Conservation (phyloP, 352 stramenopile species). For the Globisporangium uncinulatum region DNA sequence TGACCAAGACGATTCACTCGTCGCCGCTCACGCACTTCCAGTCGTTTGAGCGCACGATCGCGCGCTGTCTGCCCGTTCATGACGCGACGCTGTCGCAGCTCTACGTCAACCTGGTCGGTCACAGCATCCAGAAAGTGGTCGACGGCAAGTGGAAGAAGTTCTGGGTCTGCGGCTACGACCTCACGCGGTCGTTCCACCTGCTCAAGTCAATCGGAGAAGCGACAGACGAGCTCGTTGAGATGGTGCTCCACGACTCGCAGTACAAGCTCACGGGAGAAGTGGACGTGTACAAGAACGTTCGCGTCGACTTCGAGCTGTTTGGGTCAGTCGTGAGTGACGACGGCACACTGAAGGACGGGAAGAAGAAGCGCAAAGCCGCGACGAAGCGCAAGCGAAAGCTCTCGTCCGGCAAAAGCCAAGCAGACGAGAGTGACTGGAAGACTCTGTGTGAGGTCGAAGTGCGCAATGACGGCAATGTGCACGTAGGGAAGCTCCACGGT, state of each 20-base stretch:
- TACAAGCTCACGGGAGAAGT: conserved; percentile 51
- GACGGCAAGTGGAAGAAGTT: conserved; percentile 82
- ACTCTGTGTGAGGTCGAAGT: conserved; percentile 42
- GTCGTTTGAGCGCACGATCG: conserved; percentile 80
- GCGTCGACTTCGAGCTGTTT: conserved; percentile 46
- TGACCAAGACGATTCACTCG: conserved; percentile 49
- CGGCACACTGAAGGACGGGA: conserved; percentile 12
- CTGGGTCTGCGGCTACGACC: conserved; percentile 63
- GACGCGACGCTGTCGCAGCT: conserved; percentile 46
- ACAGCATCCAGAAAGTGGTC: conserved; percentile 65
- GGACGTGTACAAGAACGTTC: conserved; percentile 40
- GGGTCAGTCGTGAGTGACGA: conserved; percentile 20
- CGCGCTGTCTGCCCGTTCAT: conserved; percentile 47
- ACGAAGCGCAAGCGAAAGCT: conserved; percentile 57
- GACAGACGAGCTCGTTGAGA: conserved; percentile 43
- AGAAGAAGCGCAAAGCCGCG: conserved; percentile 56
- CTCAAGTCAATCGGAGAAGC: conserved; percentile 40
- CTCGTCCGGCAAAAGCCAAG: conserved; percentile 14
- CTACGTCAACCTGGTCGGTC: conserved; percentile 64
- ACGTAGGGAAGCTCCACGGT: conserved; percentile 31
- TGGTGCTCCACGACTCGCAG: conserved; percentile 75
- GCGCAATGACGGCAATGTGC: conserved; percentile 28
- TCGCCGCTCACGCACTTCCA: conserved; percentile 80
- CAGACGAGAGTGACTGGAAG: conserved; percentile 9
- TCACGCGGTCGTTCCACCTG: conserved; percentile 46